Percentiles rank a stretch among this genome's conserved stretches.
Conservation (phyloP, 257 asterid species). For the Perilla frutescens region DNA sequence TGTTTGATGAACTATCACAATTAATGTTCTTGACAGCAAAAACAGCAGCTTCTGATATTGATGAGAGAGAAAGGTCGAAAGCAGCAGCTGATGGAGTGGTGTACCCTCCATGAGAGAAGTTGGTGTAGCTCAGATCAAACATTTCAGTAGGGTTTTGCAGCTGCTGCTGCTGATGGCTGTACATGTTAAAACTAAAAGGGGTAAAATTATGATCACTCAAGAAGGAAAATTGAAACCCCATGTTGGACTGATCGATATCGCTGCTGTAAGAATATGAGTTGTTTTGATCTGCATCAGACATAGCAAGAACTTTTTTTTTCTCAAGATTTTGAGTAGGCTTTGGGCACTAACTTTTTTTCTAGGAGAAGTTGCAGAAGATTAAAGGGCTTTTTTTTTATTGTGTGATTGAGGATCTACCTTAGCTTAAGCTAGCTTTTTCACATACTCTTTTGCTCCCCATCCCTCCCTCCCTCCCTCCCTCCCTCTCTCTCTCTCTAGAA, state of each 20-base stretch:
- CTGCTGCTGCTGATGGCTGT: conserved; percentile 32
- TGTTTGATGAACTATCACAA: conserved; percentile 9
- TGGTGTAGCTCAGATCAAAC: conserved; percentile 49
- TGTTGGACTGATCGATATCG: conserved; percentile 22
- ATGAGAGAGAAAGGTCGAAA: conserved; percentile 43
- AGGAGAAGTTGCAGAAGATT: conserved; percentile 20
- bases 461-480: not conserved
- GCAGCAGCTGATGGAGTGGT: conserved; percentile 48
- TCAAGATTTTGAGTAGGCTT: conserved; percentile 28
- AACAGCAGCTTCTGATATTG: conserved; percentile 23
- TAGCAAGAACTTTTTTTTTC: conserved; percentile 3
- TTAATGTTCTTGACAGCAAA: not conserved
- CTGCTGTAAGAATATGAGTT: conserved; percentile 31
- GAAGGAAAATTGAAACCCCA: conserved; percentile 50
- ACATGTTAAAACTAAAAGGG: conserved; percentile 35
- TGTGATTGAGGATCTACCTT: conserved; percentile 28
- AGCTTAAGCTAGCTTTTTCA: conserved; percentile 33
- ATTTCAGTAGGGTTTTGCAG: conserved; percentile 37
- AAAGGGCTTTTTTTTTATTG: conserved; percentile 11
- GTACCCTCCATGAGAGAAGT: conserved; percentile 56
- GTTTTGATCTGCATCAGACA: conserved; percentile 52
- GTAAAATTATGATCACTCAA: conserved; percentile 30
- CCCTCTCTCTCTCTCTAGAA: not conserved
- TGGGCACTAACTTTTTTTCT: conserved; percentile 4
- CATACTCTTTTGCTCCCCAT: conserved; percentile 30